Base-by-base conservation (phyloP, 2,329 filamentous ascomycete genomes). In the Penicillium olsonii region DNA sequence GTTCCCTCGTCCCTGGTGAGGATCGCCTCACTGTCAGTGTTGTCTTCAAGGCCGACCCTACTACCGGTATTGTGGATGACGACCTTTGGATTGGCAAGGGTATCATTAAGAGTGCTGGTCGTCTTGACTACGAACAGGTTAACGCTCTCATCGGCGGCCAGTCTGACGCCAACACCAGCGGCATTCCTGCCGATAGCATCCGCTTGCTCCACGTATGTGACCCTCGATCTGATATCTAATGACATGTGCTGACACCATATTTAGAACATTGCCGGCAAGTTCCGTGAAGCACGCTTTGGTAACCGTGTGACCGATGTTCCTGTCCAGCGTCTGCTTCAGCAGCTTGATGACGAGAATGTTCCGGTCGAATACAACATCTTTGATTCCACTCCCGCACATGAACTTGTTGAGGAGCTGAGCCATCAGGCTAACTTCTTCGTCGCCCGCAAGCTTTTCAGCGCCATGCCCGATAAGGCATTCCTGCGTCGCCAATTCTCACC, bases 311-410 rank as follows among this genome's bases (percentile, higher is more conserved):
- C 88, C 56, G 84, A 88, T 11, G 88, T 96, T 62, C 88, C 92
- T 27, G 87, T 92, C 34, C 83, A 99, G 44, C 88, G 94, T 49
- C 81, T 99, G 39, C 78, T 97, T 54, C 91, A 96, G 72, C 92
- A 96, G 74, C 81, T 97, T 34, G 94, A 99, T 61, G 94, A 99
- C 62, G 94, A 99, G 78, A 97, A 97, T 70, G 90, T 96, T 45
- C 94, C 92, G 2, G 92, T 97, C 34, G 91, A 96, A 75, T 84
- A 90, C 69, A 99, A 97, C 75, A 88, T 99, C 57, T 99, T 97
- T 66, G 87, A 96, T 69, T 92, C 90, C 24, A 90, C 90, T 11
- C 80, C 87, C 9, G 90, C 92, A 2, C 90, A 95, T 56, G 92
- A 97, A 74, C 83, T 97, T 55, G 90, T 96, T 37, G 94, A 99